phyloP scores from a whole-genome alignment of 495 filamentous ascomycete species.

The Tuber umbilicatum region DNA sequence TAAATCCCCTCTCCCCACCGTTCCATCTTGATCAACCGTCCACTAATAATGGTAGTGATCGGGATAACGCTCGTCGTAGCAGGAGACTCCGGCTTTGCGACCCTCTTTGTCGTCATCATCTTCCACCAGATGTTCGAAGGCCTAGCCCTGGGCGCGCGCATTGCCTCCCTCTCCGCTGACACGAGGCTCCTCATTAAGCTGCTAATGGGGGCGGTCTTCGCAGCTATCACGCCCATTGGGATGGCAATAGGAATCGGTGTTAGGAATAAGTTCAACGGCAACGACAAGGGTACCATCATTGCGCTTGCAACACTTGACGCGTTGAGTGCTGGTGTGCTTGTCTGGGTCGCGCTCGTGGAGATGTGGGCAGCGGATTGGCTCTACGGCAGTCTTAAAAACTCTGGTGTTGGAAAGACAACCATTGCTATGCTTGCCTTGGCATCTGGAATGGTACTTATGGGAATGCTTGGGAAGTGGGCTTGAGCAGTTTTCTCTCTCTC shows the following conservation, averaged over 20 bases:
- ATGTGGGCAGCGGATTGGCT: conserved; percentile 57
- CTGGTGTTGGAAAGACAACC: conserved; percentile 29
- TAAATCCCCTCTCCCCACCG: conserved; percentile 35
- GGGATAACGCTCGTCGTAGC: conserved; percentile 56
- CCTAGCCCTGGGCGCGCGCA: conserved; percentile 65
- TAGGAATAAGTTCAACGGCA: conserved; percentile 52
- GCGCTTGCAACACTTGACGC: conserved; percentile 56
- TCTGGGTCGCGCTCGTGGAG: conserved; percentile 56
- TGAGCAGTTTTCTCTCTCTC: conserved; percentile 16
- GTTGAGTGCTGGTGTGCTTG: conserved; percentile 53
- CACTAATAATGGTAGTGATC: conserved; percentile 46
- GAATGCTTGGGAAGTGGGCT: conserved; percentile 48
- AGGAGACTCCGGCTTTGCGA: conserved; percentile 52
- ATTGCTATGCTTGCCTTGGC: conserved; percentile 42
- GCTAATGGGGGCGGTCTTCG: conserved; percentile 49
- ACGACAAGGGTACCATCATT: conserved; percentile 50
- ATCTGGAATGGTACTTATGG: conserved; percentile 45
- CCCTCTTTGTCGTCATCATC: conserved; percentile 54
- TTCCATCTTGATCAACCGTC: too few relatives aligned
- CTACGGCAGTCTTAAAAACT: conserved; percentile 43
- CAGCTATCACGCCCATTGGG: conserved; percentile 53
- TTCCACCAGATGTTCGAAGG: conserved; percentile 75
- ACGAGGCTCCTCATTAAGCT: conserved; percentile 43
- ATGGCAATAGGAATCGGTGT: conserved; percentile 57
- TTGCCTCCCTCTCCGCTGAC: conserved; percentile 50